These are phyloP conservation scores for Mycosphaerella arachidis DNA, from an alignment of 2,329 filamentous ascomycete genomes.

Conservation along the genomic window DNA sequence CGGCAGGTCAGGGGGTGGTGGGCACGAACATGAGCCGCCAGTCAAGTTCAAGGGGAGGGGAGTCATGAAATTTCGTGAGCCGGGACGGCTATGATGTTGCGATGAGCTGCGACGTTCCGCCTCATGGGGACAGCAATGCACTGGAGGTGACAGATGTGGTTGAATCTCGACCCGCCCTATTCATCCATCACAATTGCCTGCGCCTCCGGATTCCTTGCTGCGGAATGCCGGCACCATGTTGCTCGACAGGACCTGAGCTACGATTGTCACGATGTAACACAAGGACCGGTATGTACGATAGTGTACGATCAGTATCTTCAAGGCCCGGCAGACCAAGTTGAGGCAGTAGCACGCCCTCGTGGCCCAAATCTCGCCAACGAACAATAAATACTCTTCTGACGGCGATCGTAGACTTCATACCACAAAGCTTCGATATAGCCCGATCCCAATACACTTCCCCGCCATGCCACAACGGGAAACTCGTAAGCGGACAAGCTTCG, in stretches of 20 bases:
- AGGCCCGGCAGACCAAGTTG: too few relatives aligned
- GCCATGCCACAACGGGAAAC: neutral
- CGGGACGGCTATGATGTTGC: slow-evolving; percentile 17
- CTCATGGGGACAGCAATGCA: neutral
- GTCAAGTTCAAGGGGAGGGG: slow-evolving; percentile 41
- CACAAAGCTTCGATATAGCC: neutral
- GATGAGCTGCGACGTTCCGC: neutral
- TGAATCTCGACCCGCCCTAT: neutral
- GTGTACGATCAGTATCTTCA: neutral
- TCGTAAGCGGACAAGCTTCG: neutral
- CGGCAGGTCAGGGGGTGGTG: slow-evolving; percentile 18
- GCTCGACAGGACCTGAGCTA: neutral
- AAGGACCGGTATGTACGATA: neutral
- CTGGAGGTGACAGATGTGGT: neutral
- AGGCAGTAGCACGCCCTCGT: too few relatives aligned
- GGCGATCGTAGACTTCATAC: neutral
- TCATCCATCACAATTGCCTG: neutral
- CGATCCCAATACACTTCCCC: neutral
- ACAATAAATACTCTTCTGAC: neutral
- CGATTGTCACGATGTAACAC: neutral
- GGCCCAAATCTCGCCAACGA: too few relatives aligned
- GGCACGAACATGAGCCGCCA: slow-evolving; percentile 28
- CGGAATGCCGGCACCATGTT: neutral
- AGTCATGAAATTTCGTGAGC: slow-evolving; percentile 37
- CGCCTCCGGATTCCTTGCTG: neutral